These are phyloP conservation scores for Nemania sp. DNA, from an alignment of 2,329 filamentous ascomycete species.

Conservation along the genomic window DNA sequence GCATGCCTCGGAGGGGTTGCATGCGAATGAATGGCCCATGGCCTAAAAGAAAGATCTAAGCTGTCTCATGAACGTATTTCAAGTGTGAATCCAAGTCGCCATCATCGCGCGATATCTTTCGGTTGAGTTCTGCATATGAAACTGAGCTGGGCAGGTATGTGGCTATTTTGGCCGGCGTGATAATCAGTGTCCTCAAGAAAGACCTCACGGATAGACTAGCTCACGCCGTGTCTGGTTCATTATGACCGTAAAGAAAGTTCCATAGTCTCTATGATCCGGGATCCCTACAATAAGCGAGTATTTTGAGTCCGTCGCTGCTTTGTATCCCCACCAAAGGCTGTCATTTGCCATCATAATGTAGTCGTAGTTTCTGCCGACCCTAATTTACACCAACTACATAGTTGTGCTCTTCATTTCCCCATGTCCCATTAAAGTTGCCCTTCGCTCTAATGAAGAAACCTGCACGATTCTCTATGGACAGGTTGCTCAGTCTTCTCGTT, in stretches of 20 bases:
- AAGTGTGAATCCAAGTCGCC: neutral
- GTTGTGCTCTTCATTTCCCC: conserved; percentile 11
- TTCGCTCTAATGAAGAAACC: neutral
- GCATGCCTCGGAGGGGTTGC: neutral
- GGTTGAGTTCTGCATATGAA: neutral
- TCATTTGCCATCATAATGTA: conserved; percentile 8
- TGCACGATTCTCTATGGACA: neutral
- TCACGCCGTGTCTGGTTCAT: neutral
- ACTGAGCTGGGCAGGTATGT: neutral
- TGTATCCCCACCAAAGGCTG: conserved; percentile 11
- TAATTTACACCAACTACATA: conserved; percentile 15
- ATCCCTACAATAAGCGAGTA: conserved; percentile 3
- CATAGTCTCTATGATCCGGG: conserved; percentile 1
- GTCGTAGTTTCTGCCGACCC: conserved; percentile 3
- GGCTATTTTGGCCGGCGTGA: neutral
- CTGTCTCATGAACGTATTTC: neutral
- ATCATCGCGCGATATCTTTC: neutral
- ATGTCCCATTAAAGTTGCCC: neutral
- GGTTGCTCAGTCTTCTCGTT: neutral
- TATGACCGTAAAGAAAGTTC: neutral
- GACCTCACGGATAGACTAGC: neutral
- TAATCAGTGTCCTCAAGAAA: neutral
- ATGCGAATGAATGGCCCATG: neutral
- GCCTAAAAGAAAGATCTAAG: neutral
- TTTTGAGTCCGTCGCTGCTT: conserved; percentile 5